A percentile compares a stretch with the other conserved stretches of the same genome.
These are phyloP conservation scores for Margaritispora aquatica DNA, from an alignment of 495 filamentous ascomycete genomes.

Conservation along the genomic window DNA sequence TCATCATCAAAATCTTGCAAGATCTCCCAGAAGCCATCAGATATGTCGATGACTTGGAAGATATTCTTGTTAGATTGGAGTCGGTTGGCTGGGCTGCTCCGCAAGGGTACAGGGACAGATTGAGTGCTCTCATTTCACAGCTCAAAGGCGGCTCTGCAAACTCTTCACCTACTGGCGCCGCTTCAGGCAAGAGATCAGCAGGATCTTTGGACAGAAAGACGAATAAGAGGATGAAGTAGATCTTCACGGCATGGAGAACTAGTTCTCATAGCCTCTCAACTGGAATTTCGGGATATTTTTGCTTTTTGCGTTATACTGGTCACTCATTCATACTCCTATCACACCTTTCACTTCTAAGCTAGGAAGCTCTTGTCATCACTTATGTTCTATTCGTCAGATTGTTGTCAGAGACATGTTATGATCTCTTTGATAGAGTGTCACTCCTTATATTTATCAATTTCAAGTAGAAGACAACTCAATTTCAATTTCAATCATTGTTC, in stretches of 20 bases:
- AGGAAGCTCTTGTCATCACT: not conserved
- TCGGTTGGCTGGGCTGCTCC: conserved; percentile 20
- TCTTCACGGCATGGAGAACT: not conserved
- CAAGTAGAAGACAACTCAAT: too few relatives aligned
- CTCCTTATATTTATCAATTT: too few relatives aligned
- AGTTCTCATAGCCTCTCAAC: not conserved
- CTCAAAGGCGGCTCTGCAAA: conserved; percentile 6
- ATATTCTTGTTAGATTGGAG: conserved; percentile 7
- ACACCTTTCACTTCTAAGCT: not conserved
- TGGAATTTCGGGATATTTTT: not conserved
- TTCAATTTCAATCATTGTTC: not conserved
- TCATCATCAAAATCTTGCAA: conserved; percentile 19
- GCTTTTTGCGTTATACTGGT: not conserved
- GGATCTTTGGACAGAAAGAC: conserved; percentile 14
- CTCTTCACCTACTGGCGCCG: not conserved
- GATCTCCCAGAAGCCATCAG: conserved; percentile 18
- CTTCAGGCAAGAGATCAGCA: conserved; percentile 11
- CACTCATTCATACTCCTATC: not conserved
- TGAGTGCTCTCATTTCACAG: conserved; percentile 13
- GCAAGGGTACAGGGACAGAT: conserved; percentile 11
- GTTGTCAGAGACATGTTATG: not conserved
- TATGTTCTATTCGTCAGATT: not conserved
- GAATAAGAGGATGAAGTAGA: conserved; percentile 20
- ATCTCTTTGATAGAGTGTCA: not conserved
- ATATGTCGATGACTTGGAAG: conserved; percentile 21